Percentiles rank a stretch among this genome's conserved stretches.
Evolutionary conservation across 106 monocot species (phyloP).

Genomic region (Amphibolis antarctica): DNA sequence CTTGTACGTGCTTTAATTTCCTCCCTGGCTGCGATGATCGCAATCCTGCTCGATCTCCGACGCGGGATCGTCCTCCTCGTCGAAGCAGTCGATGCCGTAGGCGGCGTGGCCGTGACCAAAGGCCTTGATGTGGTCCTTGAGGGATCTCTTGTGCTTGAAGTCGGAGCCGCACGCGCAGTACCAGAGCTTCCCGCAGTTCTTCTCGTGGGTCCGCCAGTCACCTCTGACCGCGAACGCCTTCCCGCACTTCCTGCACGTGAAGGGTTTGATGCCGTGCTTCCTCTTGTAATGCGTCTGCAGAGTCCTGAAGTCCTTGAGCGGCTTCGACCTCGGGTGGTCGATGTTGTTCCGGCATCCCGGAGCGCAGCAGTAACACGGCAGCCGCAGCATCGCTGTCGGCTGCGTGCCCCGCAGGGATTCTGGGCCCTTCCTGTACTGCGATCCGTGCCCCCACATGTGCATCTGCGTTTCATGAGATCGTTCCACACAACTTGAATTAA

Average conservation of each 20-base stretch:
- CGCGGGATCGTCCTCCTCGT: slow-evolving; percentile 40
- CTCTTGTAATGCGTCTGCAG: slow-evolving; percentile 48
- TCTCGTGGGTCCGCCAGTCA: slow-evolving; percentile 47
- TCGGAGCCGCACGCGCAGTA: slow-evolving; percentile 42
- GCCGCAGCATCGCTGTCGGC: slow-evolving; percentile 40
- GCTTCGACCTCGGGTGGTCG: slow-evolving; percentile 40
- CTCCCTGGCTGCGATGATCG: slow-evolving; percentile 3
- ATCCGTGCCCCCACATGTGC: slow-evolving; percentile 57
- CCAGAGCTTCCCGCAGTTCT: slow-evolving; percentile 48
- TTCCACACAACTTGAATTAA: background rate
- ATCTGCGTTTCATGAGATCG: slow-evolving; percentile 16
- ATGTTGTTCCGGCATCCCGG: slow-evolving; percentile 50
- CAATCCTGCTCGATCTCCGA: slow-evolving; percentile 37
- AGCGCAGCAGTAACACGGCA: slow-evolving; percentile 44
- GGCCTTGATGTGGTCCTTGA: slow-evolving; percentile 41
- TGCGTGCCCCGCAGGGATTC: slow-evolving; percentile 41
- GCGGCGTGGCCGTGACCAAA: slow-evolving; percentile 31
- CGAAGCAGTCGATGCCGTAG: slow-evolving; percentile 32
- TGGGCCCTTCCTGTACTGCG: slow-evolving; percentile 36
- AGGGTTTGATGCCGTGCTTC: slow-evolving; percentile 44
- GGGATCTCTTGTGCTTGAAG: slow-evolving; percentile 46
- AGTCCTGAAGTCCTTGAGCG: slow-evolving; percentile 41
- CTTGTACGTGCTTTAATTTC: background rate
- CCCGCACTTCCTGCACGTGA: slow-evolving; percentile 39
- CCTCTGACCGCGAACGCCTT: slow-evolving; percentile 44